Evolutionary conservation across 768 basidiomycete genomes (phyloP).

Genomic region (Naganishia onofrii): DNA sequence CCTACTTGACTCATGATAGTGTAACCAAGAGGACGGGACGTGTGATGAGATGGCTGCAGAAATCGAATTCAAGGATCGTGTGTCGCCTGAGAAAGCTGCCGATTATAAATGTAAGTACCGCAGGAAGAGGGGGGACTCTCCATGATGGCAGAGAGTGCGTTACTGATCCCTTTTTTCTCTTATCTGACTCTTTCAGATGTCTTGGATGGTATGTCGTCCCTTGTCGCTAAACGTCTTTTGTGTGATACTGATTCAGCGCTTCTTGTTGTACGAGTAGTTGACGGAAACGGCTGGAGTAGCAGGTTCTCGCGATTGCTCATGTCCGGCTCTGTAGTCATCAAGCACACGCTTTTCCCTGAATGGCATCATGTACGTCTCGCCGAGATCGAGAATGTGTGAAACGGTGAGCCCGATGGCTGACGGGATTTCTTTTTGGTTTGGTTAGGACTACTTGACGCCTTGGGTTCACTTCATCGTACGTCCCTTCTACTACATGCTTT

Average conservation of each 20-base stretch:
- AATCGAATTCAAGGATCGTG: slow-evolving; percentile 43
- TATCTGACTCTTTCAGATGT: slow-evolving; percentile 12
- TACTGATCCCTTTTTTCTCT: slow-evolving; percentile 13
- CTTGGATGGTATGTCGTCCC: slow-evolving; percentile 33
- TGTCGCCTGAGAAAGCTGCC: slow-evolving; percentile 45
- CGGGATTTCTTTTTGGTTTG: not conserved
- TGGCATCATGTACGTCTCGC: slow-evolving; percentile 36
- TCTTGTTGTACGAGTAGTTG: slow-evolving; percentile 39
- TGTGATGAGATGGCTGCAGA: slow-evolving; percentile 49
- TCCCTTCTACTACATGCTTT: not conserved
- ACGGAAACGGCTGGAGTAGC: slow-evolving; percentile 54
- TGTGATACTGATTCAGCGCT: slow-evolving; percentile 24
- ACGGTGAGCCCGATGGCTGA: not conserved
- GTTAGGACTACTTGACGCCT: slow-evolving; percentile 51
- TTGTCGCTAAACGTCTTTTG: not conserved
- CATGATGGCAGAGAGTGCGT: not conserved
- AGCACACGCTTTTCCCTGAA: slow-evolving; percentile 52
- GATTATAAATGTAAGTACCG: slow-evolving; percentile 48
- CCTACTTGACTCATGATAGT: slow-evolving; percentile 35
- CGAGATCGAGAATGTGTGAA: not conserved
- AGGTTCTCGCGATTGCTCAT: slow-evolving; percentile 46
- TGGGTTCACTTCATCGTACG: slow-evolving; percentile 53
- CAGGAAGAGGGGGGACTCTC: not conserved
- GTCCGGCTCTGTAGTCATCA: slow-evolving; percentile 50
- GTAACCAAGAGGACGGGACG: slow-evolving; percentile 48